Evolutionary conservation across 2,329 filamentous ascomycete species (phyloP), one percentile per base, ranked within the genome.

Genomic region (Trichoderma sp.): DNA sequence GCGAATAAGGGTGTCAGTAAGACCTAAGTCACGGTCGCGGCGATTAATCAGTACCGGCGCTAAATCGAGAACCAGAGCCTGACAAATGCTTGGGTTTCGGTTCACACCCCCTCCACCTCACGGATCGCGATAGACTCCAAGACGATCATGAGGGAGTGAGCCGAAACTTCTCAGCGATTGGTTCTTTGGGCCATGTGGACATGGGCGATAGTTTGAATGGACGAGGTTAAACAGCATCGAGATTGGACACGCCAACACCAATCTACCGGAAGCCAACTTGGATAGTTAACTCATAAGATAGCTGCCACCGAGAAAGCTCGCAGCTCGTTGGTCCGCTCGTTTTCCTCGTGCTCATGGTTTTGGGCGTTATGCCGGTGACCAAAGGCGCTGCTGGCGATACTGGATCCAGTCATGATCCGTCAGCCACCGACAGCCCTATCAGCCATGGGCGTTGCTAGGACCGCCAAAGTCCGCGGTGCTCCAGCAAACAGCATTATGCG

Each of bases 81-180:
- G 50, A 42, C 61, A 45, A 65, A 65, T 22, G n/a, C n/a, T 25
- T n/a, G n/a, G 12, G 27, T 34, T 35, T 57, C 52, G 37, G 37
- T 37, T 57, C 52, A 57, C 61, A 25, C 61, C 61, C 61, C 61
- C 61, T 65, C 50, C 61, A 56, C 52, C 52, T 57, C 52, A 25
- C 27, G 39, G 50, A 65, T 56, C 37, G 61, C 52, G 61, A 57
- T 64, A 56, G 32, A 29, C 35, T 25, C 50, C 25, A 22, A 25
- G 61, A n/a, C 61, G 61, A 65, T 65, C 61, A 56, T 22, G 54
- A 56, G 52, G 61, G 52, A 57, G 50, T 45, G 61, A 65, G 37
- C 61, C 61, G 52, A 65, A 34, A 45, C 5, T 17, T n/a, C 19
- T 22, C n/a, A 6, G 4, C 35, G 61, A 57, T 65, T 65, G 61